Evolutionary conservation across 75 land plant genomes (phyloP).

Genomic region (Cupressus sempervirens): DNA sequence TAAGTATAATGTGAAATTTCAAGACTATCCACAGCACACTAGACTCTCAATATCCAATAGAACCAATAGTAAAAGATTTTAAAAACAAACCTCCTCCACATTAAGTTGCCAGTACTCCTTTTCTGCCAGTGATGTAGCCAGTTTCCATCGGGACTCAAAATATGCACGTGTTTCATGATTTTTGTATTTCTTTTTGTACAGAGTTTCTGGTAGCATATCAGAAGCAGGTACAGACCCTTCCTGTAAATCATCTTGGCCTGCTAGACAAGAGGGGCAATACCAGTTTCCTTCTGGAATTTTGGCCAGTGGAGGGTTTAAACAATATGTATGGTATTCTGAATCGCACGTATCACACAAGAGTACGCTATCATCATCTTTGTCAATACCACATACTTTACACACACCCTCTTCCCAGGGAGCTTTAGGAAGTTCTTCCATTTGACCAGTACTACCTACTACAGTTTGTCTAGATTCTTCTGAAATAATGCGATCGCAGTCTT

Average conservation of each 20-base stretch:
- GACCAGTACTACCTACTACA: slow-evolving; percentile 24
- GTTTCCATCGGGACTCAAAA: slow-evolving; percentile 29
- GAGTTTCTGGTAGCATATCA: slow-evolving; percentile 12
- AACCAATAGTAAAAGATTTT: neutral
- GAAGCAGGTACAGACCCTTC: slow-evolving; percentile 5
- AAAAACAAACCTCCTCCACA: slow-evolving; percentile 49
- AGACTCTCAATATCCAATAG: neutral
- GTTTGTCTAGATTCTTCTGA: slow-evolving; percentile 15
- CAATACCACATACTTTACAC: slow-evolving; percentile 96
- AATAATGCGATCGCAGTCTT: slow-evolving; percentile 16
- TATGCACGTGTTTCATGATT: slow-evolving; percentile 34
- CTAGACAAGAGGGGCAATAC: slow-evolving; percentile 91
- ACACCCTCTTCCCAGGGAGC: slow-evolving; percentile 97
- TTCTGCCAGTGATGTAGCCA: slow-evolving; percentile 48
- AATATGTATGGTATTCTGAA: slow-evolving; percentile 94
- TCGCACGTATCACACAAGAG: slow-evolving; percentile 94
- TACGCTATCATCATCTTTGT: slow-evolving; percentile 86
- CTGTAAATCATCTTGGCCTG: slow-evolving; percentile 28
- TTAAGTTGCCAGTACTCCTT: slow-evolving; percentile 83
- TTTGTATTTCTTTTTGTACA: slow-evolving; percentile 15
- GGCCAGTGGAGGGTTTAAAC: slow-evolving; percentile 88
- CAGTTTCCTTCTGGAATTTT: slow-evolving; percentile 96
- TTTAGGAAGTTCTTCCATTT: slow-evolving; percentile 49
- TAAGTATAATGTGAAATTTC: neutral
- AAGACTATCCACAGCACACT: neutral